These are phyloP conservation scores for Fusarium pseudonygamai DNA, from an alignment of 2,329 filamentous ascomycete species.

Conservation along the genomic window DNA sequence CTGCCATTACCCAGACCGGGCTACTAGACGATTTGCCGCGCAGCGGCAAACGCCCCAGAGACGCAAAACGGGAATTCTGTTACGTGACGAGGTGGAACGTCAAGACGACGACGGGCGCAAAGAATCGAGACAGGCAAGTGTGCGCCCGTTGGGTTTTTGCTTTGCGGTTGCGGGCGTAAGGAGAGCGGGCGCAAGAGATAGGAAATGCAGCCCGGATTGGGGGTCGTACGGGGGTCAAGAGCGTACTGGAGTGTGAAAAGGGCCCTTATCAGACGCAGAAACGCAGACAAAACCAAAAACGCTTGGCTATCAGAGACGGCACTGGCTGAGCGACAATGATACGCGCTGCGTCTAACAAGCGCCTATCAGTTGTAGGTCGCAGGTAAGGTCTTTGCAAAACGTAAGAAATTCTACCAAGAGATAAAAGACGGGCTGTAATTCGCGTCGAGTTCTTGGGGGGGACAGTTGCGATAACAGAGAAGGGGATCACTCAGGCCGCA, in stretches of 20 bases:
- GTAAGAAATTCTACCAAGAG: conserved; percentile 46
- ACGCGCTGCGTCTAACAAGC: conserved; percentile 41
- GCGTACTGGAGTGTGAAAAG: background rate
- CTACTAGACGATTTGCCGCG: conserved; percentile 48
- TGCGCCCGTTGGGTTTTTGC: conserved; percentile 50
- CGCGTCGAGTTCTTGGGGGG: conserved; percentile 43
- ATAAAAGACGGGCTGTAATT: conserved; percentile 46
- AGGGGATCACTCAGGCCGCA: conserved; percentile 45
- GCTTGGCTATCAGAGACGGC: conserved; percentile 32
- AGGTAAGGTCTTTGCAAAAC: conserved; percentile 38
- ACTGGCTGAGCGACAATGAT: conserved; percentile 24
- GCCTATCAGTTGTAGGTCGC: conserved; percentile 43
- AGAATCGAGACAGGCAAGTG: conserved; percentile 41
- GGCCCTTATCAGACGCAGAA: conserved; percentile 24
- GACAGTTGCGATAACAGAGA: conserved; percentile 45
- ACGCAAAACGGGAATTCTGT: conserved; percentile 49
- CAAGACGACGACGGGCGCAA: conserved; percentile 44
- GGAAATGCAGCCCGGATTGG: conserved; percentile 41
- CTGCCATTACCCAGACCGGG: conserved; percentile 62
- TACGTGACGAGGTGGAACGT: conserved; percentile 48
- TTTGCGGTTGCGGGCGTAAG: conserved; percentile 51
- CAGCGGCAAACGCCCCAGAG: conserved; percentile 50
- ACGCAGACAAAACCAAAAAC: conserved; percentile 15
- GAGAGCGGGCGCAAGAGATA: conserved; percentile 48
- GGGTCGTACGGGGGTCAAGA: conserved; percentile 43